Base-by-base conservation (phyloP, 192 early-diverging fungal species). In the Coemansia sp. region DNA sequence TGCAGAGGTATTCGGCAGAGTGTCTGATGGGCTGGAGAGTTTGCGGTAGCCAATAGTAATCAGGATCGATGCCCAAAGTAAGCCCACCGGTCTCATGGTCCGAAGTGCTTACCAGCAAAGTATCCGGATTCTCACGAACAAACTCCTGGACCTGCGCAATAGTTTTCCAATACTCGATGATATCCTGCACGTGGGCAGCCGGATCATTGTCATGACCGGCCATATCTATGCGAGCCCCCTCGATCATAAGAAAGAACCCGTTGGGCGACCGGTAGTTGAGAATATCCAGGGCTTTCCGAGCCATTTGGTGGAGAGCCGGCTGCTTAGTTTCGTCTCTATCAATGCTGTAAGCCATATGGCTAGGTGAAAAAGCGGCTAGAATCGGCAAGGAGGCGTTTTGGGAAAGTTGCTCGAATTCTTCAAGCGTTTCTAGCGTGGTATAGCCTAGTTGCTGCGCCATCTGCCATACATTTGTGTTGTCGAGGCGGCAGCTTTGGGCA, bases 11-110 rank as follows among this genome's bases (percentile, higher is more conserved):
- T 13, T 79, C 78, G 39, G 78, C 68, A 0, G 77, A 75, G 8
- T 36, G 47, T 5, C 11, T 23, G 1, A 81, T 71, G 5, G 55
- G 57, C 0, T 31, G 16, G n/a, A 81, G 54, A 2, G 59, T 49
- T n/a, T 63, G 33, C 0, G 80, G 72, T 10, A 69, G 52, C 84
- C 84, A 86, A 23, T 57, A 28, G 57, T 86, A 86, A 18, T 79
- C 61, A 13, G 80, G 70, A 11, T 81, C 73, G 7, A 51, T 44
- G 28, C 77, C 83, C 0, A 80, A 40, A 0, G 84, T 70, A 6
- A 86, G 52, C 0, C 84, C 84, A 14, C 84, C 84, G 14, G 83
- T 85, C 53, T 86, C 84, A 57, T 86, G 84, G 60, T 86, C 84
- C 33, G 80, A 81, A 3, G 82, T 81, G 44, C 80, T 78, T 5